phyloP scores from a whole-genome alignment of 2,329 filamentous ascomycete genomes.

The Aspergillus luchuensis region DNA sequence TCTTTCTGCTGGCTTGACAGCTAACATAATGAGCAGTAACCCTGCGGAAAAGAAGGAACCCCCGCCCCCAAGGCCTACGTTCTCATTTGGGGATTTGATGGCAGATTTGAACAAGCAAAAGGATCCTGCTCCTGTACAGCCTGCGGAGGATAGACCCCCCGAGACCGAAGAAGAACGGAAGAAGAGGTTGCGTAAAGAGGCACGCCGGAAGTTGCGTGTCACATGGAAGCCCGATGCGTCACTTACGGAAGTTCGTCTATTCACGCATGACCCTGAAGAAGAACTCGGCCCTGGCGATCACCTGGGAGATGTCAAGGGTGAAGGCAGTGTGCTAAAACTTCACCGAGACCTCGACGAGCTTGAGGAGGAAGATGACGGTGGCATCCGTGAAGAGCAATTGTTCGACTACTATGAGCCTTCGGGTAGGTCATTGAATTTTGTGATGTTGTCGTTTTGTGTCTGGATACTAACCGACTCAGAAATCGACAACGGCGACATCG shows the following conservation, averaged over 20 bases:
- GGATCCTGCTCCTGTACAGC: constrained; percentile 53
- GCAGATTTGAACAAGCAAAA: constrained; percentile 59
- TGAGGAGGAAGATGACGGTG: constrained; percentile 61
- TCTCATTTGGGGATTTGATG: constrained; percentile 53
- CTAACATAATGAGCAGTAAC: constrained; percentile 29
- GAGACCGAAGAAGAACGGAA: constrained; percentile 63
- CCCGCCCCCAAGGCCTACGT: constrained; percentile 42
- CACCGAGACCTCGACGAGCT: constrained; percentile 59
- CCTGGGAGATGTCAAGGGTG: constrained; percentile 61
- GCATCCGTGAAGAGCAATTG: constrained; percentile 45
- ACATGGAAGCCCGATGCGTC: constrained; percentile 61
- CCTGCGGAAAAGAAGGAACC: constrained; percentile 40
- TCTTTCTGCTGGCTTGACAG: not conserved
- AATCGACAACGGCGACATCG: constrained; percentile 43
- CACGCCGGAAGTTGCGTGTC: constrained; percentile 62
- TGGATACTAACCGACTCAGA: constrained; percentile 27
- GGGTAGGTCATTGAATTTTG: constrained; percentile 29
- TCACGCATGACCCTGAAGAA: constrained; percentile 65
- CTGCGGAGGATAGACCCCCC: constrained; percentile 54
- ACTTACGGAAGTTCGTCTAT: constrained; percentile 60
- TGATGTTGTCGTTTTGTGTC: not conserved
- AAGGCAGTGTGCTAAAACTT: constrained; percentile 53
- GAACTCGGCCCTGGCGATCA: constrained; percentile 61
- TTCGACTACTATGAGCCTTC: constrained; percentile 37
- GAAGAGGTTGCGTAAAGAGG: constrained; percentile 63